These are phyloP conservation scores for Yamadazyma laniorum DNA, from an alignment of 805 yeast genomes.

Conservation along the genomic window DNA sequence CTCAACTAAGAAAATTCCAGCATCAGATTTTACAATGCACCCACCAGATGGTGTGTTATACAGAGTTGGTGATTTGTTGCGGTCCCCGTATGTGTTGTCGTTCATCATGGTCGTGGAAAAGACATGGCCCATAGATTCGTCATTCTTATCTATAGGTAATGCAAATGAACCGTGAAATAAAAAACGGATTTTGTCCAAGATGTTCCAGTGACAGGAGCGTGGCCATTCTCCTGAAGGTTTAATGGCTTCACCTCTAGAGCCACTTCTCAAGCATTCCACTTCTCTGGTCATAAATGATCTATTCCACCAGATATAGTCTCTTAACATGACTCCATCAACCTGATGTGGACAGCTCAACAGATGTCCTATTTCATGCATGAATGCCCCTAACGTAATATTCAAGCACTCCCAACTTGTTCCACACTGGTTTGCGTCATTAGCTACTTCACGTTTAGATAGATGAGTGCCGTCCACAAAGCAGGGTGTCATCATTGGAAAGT, in stretches of 20 bases:
- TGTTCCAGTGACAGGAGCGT: conserved; percentile 85
- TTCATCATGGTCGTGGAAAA: conserved; percentile 31
- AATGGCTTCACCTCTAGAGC: conserved; percentile 41
- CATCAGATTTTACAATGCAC: conserved; percentile 44
- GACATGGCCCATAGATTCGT: conserved; percentile 28
- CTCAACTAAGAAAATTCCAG: conserved; percentile 78
- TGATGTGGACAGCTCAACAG: conserved; percentile 90
- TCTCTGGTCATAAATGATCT: conserved; percentile 80
- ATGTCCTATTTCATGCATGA: conserved; percentile 95
- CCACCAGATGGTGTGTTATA: conserved; percentile 23
- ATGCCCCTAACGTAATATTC: conserved; percentile 86
- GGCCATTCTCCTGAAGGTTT: conserved; percentile 39
- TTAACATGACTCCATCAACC: conserved; percentile 82
- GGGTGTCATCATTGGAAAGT: conserved; percentile 65
- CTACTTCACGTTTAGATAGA: conserved; percentile 67
- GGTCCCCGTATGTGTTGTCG: conserved; percentile 16
- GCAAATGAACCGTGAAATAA: conserved; percentile 78
- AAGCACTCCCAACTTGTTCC: conserved; percentile 89
- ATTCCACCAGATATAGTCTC: conserved; percentile 80
- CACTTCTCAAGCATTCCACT: conserved; percentile 51
- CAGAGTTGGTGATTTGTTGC: conserved; percentile 21
- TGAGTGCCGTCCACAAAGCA: conserved; percentile 71
- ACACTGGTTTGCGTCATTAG: conserved; percentile 83
- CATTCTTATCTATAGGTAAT: conserved; percentile 54
- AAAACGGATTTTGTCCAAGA: conserved; percentile 74